Percentiles rank a stretch among this genome's conserved stretches.
phyloP scores from a whole-genome alignment of 306 rosid genomes.

The Cucurbita argyrosperma region DNA sequence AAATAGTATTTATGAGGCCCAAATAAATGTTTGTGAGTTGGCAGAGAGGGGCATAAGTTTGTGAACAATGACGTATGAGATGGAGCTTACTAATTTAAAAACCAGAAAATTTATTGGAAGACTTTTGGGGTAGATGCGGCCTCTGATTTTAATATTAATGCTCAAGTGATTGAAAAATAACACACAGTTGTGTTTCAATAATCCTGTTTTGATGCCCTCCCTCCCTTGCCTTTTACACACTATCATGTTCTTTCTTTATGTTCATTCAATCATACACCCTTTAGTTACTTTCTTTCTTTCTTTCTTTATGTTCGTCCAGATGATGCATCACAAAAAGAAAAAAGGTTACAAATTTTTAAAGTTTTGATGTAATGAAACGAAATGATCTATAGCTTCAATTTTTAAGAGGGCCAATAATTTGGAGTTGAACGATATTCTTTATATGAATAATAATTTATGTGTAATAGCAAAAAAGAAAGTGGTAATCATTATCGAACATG shows the following conservation, averaged over 20 bases:
- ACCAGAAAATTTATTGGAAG: background rate
- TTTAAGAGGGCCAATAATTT: background rate
- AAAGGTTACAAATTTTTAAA: background rate
- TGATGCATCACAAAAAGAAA: no score
- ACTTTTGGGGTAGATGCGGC: background rate
- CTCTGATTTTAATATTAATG: background rate
- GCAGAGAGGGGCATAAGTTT: background rate
- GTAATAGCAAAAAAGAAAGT: background rate
- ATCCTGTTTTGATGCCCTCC: background rate
- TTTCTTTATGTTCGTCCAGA: no score
- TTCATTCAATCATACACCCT: background rate
- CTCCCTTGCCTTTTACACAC: background rate
- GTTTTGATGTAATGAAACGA: background rate
- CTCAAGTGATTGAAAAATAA: background rate
- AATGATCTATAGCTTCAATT: no score
- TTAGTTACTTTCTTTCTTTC: no score
- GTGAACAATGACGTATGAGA: background rate
- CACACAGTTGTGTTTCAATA: background rate
- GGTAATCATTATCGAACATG: constrained; percentile 68
- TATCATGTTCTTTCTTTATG: background rate
- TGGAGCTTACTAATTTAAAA: background rate
- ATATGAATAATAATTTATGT: background rate
- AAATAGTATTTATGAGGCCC: background rate
- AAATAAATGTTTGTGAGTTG: constrained; percentile 1
- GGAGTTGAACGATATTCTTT: background rate